A percentile compares a stretch with the other conserved stretches of the same genome.
Conservation (phyloP, 768 basidiomycete species). For the Calocybe gangraenosa region DNA sequence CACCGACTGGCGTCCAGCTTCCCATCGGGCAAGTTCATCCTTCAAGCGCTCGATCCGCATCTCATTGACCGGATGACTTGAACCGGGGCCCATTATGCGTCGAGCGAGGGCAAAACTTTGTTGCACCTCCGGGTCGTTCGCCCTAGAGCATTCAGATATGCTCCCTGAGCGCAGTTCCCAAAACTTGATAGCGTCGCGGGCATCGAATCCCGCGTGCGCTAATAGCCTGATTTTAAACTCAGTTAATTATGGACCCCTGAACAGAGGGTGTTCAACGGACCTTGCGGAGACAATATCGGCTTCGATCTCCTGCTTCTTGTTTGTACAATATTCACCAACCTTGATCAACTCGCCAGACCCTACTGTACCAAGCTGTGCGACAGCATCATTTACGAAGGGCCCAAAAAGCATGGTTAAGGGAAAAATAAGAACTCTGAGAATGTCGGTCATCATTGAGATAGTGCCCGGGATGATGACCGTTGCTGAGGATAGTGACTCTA, state of each 20-base stretch:
- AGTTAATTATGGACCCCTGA: constrained; percentile 5
- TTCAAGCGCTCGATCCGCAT: constrained; percentile 57
- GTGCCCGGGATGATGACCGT: constrained; percentile 81
- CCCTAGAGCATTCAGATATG: constrained; percentile 39
- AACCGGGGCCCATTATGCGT: constrained; percentile 52
- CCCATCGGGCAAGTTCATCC: constrained; percentile 72
- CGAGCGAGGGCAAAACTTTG: constrained; percentile 26
- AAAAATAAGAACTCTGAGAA: constrained; percentile 76
- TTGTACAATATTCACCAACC: constrained; percentile 73
- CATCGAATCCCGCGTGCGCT: constrained; percentile 89
- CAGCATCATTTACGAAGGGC: constrained; percentile 92
- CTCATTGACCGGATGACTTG: constrained; percentile 66
- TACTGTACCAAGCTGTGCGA: constrained; percentile 75
- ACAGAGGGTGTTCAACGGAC: constrained; percentile 32
- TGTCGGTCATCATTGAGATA: constrained; percentile 71
- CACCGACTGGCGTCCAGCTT: constrained; percentile 38
- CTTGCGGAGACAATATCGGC: constrained; percentile 87
- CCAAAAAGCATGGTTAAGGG: constrained; percentile 90
- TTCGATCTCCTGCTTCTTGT: constrained; percentile 82
- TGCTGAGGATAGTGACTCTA: constrained; percentile 85
- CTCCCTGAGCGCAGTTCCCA: constrained; percentile 63
- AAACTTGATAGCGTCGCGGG: constrained; percentile 73
- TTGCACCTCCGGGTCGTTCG: constrained; percentile 5
- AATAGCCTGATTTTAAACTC: constrained; percentile 56
- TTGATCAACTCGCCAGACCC: constrained; percentile 73